Evolutionary conservation across 140 eudicot species (phyloP), one percentile per base, ranked within the genome.

Genomic region (Senecio squalidus): DNA sequence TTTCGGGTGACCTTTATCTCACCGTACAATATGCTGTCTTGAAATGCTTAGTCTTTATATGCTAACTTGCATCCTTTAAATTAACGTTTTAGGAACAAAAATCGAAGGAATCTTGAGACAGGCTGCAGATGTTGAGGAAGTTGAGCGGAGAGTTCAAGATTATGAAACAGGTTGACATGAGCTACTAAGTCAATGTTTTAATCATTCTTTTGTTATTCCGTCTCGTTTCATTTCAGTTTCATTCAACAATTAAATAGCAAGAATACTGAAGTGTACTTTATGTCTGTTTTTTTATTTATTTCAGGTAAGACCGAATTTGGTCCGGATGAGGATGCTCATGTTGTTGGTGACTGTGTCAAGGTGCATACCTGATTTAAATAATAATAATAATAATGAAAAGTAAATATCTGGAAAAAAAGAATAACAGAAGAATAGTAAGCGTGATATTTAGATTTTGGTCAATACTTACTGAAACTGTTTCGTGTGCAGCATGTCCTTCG

Each of bases 71-170:
- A 27, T 14, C 27, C 58, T 10, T 28, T 55, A 28, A 17, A 30
- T 36, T 34, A 34, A n/a, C 48, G 46, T 52, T 29, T 55, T 69
- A 90, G 97, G 97, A 67, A 78, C 70, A 29, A 83, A 78, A 61
- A 79, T 86, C 6, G 97, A 90, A 90, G 97, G 97, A 66, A 90
- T 90, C 60, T 83, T 90, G 70, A 81, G 97, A 65, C 95, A 83
- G 66, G 55, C 90, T 65, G 97, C 97, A 25, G 95, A 90, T 62
- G 94, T 90, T 56, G 97, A 90, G 81, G 97, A 90, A 82, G 97
- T 90, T 59, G 97, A 81, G 16, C 79, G 83, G 31, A 83, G 97
- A 74, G 95, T 90, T 75, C 90, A 86, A 49, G 98, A 86, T 40
- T 90, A 90, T 72, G 98, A 90, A 75, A 83, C 81, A 90, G 98